phyloP scores from a whole-genome alignment of 768 basidiomycete species.

The Boletus reticuloceps region DNA sequence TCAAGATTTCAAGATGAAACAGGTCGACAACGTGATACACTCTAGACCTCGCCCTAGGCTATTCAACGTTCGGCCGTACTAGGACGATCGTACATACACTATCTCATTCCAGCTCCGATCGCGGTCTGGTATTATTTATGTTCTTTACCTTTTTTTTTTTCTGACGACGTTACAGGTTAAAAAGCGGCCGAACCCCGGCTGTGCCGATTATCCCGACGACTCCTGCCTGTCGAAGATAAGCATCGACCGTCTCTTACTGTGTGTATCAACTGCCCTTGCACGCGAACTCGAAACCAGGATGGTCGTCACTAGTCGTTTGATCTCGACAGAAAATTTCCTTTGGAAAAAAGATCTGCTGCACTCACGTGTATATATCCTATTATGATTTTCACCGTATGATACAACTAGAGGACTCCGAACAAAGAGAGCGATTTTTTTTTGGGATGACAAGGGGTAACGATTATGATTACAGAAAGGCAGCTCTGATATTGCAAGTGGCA shows the following conservation, averaged over 20 bases:
- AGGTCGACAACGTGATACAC: not conserved
- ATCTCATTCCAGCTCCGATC: conserved; percentile 13
- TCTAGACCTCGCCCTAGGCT: not conserved
- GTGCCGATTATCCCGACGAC: not conserved
- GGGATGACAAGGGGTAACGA: not conserved
- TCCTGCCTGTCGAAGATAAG: not conserved
- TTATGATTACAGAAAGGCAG: conserved; percentile 6
- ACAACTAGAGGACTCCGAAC: conserved; percentile 13
- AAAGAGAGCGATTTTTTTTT: conserved; percentile 4
- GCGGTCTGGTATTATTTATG: not conserved
- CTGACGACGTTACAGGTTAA: not conserved
- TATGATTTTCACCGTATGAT: conserved; percentile 18
- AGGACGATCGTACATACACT: not conserved
- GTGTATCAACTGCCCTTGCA: not conserved
- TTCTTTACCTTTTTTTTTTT: not conserved
- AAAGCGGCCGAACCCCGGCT: not conserved
- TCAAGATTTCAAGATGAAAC: conserved; percentile 1
- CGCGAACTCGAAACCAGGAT: conserved; percentile 4
- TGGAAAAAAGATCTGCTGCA: not conserved
- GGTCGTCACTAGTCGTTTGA: not conserved
- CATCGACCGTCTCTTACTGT: not conserved
- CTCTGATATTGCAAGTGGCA: not conserved
- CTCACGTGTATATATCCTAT: conserved; percentile 7
- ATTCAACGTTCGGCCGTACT: not conserved
- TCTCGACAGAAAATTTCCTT: not conserved